Evolutionary conservation across 2,329 filamentous ascomycete species (phyloP), one percentile per base, ranked within the genome.

Genomic region (Trichoderma simmonsii): DNA sequence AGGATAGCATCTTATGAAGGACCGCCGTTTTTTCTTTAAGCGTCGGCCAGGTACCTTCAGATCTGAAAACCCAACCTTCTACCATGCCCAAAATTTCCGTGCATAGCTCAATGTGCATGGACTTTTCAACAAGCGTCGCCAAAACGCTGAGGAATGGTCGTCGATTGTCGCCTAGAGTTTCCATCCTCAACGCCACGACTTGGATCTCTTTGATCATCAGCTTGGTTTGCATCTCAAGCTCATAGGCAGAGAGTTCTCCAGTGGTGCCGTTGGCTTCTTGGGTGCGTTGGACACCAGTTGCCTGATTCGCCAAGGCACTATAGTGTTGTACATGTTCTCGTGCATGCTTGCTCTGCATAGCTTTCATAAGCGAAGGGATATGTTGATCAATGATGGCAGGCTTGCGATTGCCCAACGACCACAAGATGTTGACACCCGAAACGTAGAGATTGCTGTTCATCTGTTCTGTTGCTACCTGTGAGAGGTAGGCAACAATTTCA

Each of bases 1-100:
- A 99, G 0, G 95, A 91, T 18, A 98, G 85, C 96, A 99, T 99
- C 83, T 99, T 99, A 77, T 97, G 95, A n/a, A 99, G 84, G 1
- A 99, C 96, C 1, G 97, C 97, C 0, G 95, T 98, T 85, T 99
- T 99, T 82, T 99, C 97, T 81, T 99, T 99, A 1, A 99, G 87
- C 0, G 96, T 99, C 0, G 96, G 96, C 87, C 96, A 98, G 2
- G 94, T 96, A 74, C 97, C 96, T 72, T 94, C 95, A 0, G 94
- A 96, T 75, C 94, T 90, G 85, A 99, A 99, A 6, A 99, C 93
- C 97, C 97, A 99, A 36, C 87, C 89, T 80, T 98, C 95, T 4
- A 98, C 95, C 89, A 99, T 95, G 65, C 92, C 90, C 32, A 99
- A 85, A 70, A 99, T 95, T 83, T 97, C 97, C 78, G 93, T 92